Conservation (phyloP, 139 green algal genomes). For the Chlorella vulgaris region DNA sequence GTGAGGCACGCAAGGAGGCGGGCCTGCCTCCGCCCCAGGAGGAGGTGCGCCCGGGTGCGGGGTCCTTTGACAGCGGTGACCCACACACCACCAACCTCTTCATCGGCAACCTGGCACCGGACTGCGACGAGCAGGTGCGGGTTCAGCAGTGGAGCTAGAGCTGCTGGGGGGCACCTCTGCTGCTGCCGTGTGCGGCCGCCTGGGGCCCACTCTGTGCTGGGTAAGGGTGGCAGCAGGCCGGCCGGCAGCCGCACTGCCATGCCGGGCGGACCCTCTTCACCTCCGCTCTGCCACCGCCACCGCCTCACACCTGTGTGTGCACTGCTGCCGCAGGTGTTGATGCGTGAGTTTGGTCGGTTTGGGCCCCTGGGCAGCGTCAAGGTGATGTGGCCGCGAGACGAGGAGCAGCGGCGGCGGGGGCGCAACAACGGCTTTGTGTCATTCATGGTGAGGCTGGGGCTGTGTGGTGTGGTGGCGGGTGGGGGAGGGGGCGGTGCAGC, state of each 20-base stretch:
- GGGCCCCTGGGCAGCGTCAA: conserved; percentile 93
- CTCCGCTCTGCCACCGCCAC: too few species aligned
- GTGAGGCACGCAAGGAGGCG: conserved; percentile 62
- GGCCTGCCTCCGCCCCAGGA: conserved; percentile 24
- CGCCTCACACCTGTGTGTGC: too few species aligned
- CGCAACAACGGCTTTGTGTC: conserved; percentile 96
- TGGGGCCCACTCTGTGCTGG: too few species aligned
- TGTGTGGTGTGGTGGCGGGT: background rate
- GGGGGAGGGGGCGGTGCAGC: background rate
- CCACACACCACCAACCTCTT: conserved; percentile 94
- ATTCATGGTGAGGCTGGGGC: conserved; percentile 85
- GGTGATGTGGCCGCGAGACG: conserved; percentile 97
- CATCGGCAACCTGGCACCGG: conserved; percentile 87
- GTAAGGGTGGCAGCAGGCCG: too few species aligned
- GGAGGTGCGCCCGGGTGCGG: background rate
- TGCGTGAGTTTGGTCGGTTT: conserved; percentile 91
- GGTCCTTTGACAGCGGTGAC: conserved; percentile 72
- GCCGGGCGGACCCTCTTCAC: too few species aligned
- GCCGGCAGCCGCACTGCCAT: too few species aligned
- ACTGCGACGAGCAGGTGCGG: conserved; percentile 73
- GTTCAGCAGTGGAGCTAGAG: background rate
- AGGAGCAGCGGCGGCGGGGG: conserved; percentile 85
- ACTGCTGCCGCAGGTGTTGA: conserved; percentile 55
- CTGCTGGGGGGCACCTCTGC: background rate
- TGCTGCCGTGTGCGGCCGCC: too few species aligned